Percentiles rank a stretch among this genome's conserved stretches.
phyloP scores from a whole-genome alignment of 1,139 yeast genomes.

The Sugiyamaella japonica region DNA sequence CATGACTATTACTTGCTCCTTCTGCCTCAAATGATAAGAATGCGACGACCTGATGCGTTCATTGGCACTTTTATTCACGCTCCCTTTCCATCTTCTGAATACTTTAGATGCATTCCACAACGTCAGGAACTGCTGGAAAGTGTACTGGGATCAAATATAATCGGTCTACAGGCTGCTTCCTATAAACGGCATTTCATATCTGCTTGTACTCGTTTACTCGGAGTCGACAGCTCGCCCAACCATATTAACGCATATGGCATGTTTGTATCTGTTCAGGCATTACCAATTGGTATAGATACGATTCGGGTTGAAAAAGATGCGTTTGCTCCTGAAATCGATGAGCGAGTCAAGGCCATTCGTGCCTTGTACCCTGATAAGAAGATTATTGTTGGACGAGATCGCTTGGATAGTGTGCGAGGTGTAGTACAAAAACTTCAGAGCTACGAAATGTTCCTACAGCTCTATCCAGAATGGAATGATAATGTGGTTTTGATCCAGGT shows the following conservation, averaged over 20 bases:
- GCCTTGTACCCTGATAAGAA: conserved; percentile 72
- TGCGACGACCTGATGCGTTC: conserved; percentile 75
- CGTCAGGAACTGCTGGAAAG: conserved; percentile 84
- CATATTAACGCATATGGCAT: conserved; percentile 75
- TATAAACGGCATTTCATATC: conserved; percentile 90
- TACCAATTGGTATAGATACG: conserved; percentile 87
- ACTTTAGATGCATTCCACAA: conserved; percentile 83
- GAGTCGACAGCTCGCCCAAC: conserved; percentile 50
- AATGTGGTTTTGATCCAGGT: conserved; percentile 90
- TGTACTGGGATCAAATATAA: conserved; percentile 81
- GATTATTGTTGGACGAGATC: conserved; percentile 92
- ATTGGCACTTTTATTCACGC: conserved; percentile 85
- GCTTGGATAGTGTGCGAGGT: conserved; percentile 92
- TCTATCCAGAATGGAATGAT: conserved; percentile 91
- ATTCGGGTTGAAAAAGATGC: conserved; percentile 52
- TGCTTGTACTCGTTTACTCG: conserved; percentile 59
- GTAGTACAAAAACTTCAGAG: conserved; percentile 96
- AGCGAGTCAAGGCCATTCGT: conserved; percentile 52
- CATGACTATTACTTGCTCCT: conserved; percentile 88
- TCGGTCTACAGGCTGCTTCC: conserved; percentile 82
- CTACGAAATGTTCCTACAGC: conserved; percentile 79
- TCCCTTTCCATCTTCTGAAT: conserved; percentile 88
- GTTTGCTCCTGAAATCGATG: conserved; percentile 47
- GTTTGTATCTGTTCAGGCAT: conserved; percentile 66
- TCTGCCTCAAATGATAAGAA: conserved; percentile 81